phyloP scores from a whole-genome alignment of 1,284 basidiomycete species.

The Malassezia brasiliensis region DNA sequence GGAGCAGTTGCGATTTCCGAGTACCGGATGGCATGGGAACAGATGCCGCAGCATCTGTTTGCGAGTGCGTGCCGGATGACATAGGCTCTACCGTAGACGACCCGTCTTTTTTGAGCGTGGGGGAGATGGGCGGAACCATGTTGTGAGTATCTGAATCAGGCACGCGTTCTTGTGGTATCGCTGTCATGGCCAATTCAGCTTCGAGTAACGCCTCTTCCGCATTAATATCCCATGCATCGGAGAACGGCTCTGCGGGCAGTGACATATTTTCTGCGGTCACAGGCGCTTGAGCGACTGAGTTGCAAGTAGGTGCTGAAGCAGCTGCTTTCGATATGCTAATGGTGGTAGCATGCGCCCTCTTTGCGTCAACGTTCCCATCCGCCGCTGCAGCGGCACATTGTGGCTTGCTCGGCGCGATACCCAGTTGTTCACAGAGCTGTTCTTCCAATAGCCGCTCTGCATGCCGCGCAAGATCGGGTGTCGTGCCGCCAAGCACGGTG shows the following conservation, averaged over 20 bases:
- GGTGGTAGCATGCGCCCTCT: no score
- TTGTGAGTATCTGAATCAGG: background rate
- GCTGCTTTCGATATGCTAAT: no score
- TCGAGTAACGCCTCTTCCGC: slow-evolving; percentile 11
- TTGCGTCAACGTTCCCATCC: no score
- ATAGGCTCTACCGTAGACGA: no score
- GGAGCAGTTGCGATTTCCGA: slow-evolving; percentile 4
- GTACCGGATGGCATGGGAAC: background rate
- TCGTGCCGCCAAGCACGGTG: slow-evolving; percentile 4
- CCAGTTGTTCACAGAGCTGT: background rate
- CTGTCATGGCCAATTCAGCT: background rate
- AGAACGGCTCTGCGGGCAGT: background rate
- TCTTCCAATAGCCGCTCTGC: background rate
- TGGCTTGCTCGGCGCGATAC: background rate
- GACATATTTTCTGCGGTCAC: no score
- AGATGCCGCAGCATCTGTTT: no score
- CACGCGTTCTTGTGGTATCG: no score
- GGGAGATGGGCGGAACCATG: background rate
- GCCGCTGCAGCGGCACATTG: no score
- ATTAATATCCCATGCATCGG: slow-evolving; percentile 9
- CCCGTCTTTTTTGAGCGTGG: no score
- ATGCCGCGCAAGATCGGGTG: slow-evolving; percentile 1
- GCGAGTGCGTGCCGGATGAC: no score
- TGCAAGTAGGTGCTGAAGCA: no score
- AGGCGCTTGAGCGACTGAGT: no score